Evolutionary conservation across 345 rosid species (phyloP).

Genomic region (Camelina sativa): DNA sequence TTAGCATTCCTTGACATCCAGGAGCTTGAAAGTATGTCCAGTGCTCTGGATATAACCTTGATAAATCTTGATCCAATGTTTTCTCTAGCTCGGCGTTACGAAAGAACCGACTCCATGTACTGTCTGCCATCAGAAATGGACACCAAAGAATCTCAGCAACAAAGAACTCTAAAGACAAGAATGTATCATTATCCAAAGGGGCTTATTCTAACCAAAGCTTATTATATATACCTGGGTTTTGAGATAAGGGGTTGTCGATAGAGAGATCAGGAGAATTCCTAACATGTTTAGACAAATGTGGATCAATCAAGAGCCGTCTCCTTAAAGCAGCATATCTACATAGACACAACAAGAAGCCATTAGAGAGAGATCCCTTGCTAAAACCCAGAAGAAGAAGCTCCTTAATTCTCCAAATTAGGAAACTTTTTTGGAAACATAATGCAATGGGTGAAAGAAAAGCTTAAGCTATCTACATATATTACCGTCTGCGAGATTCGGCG

Average conservation of each 20-base stretch:
- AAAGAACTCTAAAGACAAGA: background rate
- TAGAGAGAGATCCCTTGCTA: background rate
- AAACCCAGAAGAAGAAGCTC: slow-evolving; percentile 25
- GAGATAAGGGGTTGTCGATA: slow-evolving; percentile 91
- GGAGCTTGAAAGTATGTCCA: slow-evolving; percentile 94
- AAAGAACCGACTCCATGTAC: slow-evolving; percentile 95
- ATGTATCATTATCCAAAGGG: background rate
- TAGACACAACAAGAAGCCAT: background rate
- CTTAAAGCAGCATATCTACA: slow-evolving; percentile 84
- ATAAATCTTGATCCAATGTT: slow-evolving; percentile 90
- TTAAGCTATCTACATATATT: background rate
- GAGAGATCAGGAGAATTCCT: slow-evolving; percentile 67
- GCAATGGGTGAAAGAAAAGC: background rate
- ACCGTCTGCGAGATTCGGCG: slow-evolving; percentile 93
- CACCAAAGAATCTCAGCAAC: background rate
- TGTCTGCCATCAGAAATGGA: slow-evolving; percentile 57
- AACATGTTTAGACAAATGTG: slow-evolving; percentile 66
- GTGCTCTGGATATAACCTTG: slow-evolving; percentile 93
- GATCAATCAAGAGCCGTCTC: slow-evolving; percentile 82
- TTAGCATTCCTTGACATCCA: slow-evolving; percentile 95
- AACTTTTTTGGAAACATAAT: slow-evolving; percentile 16
- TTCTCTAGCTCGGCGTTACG: slow-evolving; percentile 94
- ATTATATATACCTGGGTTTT: slow-evolving; percentile 73
- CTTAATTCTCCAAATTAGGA: background rate
- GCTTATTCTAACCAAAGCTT: background rate